A percentile compares a stretch with the other conserved stretches of the same genome.
These are phyloP conservation scores for Pestalotiopsis sp. DNA, from an alignment of 2,329 filamentous ascomycete genomes.

Conservation along the genomic window DNA sequence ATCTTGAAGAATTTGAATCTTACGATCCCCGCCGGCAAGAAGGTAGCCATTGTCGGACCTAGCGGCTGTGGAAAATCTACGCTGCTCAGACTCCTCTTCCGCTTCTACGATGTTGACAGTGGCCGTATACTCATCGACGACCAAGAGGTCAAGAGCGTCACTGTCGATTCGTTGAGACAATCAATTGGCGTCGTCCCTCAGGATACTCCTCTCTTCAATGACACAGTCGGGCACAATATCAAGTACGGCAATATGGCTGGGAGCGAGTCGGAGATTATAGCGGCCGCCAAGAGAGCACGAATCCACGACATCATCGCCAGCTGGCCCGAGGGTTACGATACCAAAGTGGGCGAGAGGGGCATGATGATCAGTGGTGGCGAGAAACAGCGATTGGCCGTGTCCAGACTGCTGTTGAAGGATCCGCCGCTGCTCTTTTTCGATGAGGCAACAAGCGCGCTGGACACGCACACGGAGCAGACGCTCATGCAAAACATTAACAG, in stretches of 20 bases:
- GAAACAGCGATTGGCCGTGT: conserved; percentile 88
- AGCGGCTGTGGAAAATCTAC: conserved; percentile 97
- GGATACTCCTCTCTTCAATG: conserved; percentile 96
- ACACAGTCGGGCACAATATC: conserved; percentile 94
- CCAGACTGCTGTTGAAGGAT: conserved; percentile 83
- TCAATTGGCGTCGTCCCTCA: conserved; percentile 96
- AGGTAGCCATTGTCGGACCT: conserved; percentile 92
- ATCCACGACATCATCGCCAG: conserved; percentile 80
- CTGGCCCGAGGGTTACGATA: conserved; percentile 88
- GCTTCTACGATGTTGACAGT: conserved; percentile 86
- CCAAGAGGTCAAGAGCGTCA: conserved; percentile 86
- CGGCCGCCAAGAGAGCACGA: conserved; percentile 79
- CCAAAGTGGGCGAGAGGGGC: conserved; percentile 89
- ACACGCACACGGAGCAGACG: conserved; percentile 91
- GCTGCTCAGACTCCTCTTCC: conserved; percentile 85
- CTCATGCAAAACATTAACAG: conserved; percentile 91
- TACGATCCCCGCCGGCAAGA: conserved; percentile 93
- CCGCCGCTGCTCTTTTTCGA: conserved; percentile 92
- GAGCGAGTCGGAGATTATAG: conserved; percentile 69
- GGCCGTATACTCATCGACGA: conserved; percentile 90
- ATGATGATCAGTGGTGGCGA: conserved; percentile 97
- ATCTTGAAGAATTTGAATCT: conserved; percentile 85
- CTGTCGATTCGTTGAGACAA: conserved; percentile 78
- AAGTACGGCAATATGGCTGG: conserved; percentile 86
- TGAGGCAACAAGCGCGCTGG: conserved; percentile 88